Evolutionary conservation across 805 yeast species (phyloP).

Genomic region (Henningerozyma blattae): DNA sequence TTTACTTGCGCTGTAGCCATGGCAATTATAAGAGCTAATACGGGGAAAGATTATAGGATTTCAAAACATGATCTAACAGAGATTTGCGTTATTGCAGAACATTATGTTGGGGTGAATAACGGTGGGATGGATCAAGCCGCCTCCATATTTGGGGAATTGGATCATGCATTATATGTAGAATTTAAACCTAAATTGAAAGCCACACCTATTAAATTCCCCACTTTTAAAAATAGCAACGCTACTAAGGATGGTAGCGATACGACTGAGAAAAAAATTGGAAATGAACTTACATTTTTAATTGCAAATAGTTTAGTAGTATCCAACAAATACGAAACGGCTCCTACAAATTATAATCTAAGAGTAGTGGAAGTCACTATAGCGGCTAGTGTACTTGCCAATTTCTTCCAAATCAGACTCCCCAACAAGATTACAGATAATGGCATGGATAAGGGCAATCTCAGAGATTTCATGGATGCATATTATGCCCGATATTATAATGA

Average conservation of each 20-base stretch:
- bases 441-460: conserved; percentile 38
- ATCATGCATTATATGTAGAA: conserved; percentile 46
- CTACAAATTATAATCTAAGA: conserved; percentile 54
- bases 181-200: conserved; percentile 50
- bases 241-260: too few species aligned
- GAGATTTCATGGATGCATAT: conserved; percentile 50
- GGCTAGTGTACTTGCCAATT: conserved; percentile 40
- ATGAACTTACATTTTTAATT: conserved; percentile 40
- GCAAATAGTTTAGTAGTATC: conserved; percentile 53
- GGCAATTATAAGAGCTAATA: conserved; percentile 42
- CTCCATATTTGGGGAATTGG: conserved; percentile 47
- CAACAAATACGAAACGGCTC: conserved; percentile 60
- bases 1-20: conserved; percentile 54
- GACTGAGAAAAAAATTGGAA: conserved; percentile 5
- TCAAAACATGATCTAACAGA: conserved; percentile 41
- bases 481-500: conserved; percentile 20
- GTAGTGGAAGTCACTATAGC: conserved; percentile 66
- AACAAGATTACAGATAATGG: not conserved
- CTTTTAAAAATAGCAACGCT: conserved; percentile 24
- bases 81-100: conserved; percentile 56
- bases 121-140: conserved; percentile 81
- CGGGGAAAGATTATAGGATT: conserved; percentile 25
- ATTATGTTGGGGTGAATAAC: conserved; percentile 59
- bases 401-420: conserved; percentile 25
- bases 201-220: conserved; percentile 42